These are phyloP conservation scores for Boletus calvinii DNA, from an alignment of 1,284 basidiomycete species.

Conservation along the genomic window DNA sequence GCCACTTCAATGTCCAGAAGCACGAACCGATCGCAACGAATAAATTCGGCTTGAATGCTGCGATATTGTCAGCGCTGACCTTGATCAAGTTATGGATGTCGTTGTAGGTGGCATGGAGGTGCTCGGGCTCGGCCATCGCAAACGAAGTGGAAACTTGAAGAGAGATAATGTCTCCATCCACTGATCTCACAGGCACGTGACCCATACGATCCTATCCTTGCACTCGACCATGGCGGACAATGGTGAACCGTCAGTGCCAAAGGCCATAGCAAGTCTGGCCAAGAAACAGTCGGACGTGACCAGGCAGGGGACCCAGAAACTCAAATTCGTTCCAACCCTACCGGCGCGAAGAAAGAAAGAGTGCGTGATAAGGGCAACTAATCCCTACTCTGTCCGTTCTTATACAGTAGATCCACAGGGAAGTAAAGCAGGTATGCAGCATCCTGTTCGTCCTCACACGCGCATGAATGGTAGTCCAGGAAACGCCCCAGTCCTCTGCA, in stretches of 20 bases:
- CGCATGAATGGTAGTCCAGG: conserved; percentile 38
- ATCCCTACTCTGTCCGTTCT: conserved; percentile 15
- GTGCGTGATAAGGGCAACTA: conserved; percentile 44
- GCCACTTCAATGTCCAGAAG: neutral
- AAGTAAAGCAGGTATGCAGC: conserved; percentile 42
- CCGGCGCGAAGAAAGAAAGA: conserved; percentile 72
- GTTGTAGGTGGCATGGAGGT: conserved; percentile 76
- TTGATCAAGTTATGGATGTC: conserved; percentile 82
- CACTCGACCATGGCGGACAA: conserved; percentile 22
- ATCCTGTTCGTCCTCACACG: neutral
- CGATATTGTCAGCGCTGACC: conserved; percentile 58
- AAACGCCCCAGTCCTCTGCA: conserved; percentile 40
- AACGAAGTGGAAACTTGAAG: neutral
- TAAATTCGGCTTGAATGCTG: conserved; percentile 73
- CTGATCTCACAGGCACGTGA: conserved; percentile 22
- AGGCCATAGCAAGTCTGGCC: conserved; percentile 73
- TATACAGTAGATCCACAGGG: conserved; percentile 29
- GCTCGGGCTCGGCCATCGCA: conserved; percentile 51
- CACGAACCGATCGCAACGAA: conserved; percentile 76
- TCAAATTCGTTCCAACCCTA: conserved; percentile 78
- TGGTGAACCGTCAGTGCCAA: conserved; percentile 21
- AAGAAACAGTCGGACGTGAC: conserved; percentile 71
- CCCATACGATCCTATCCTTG: neutral
- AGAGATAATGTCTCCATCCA: neutral
- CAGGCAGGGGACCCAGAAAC: conserved; percentile 65